Conservation (phyloP, 768 basidiomycete species). For the Cyathus striatus region DNA sequence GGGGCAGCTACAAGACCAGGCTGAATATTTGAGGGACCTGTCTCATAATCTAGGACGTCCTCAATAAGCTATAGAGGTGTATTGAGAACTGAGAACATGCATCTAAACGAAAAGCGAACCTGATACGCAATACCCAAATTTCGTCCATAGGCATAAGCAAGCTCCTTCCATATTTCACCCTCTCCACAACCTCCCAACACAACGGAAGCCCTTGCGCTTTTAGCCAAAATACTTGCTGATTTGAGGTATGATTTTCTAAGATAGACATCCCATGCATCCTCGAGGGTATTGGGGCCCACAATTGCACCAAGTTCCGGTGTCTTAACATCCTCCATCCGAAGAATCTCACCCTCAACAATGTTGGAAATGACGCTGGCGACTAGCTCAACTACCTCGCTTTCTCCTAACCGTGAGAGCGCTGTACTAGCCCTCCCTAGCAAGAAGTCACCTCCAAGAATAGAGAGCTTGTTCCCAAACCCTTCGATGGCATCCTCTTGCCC, state of each 20-base stretch:
- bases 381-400: constrained; percentile 88
- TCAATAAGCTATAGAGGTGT: constrained; percentile 86
- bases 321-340: constrained; percentile 62
- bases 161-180: constrained; percentile 82
- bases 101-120: constrained; percentile 15
- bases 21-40: constrained; percentile 19
- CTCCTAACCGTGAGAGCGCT: constrained; percentile 81
- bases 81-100: constrained; percentile 4
- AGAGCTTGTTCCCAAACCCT: constrained; percentile 85
- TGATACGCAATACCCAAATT: constrained; percentile 83
- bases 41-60: constrained; percentile 74
- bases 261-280: constrained; percentile 70
- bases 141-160: constrained; percentile 86
- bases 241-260: constrained; percentile 69
- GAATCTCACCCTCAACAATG: constrained; percentile 93
- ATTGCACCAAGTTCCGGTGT: constrained; percentile 30
- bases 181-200: constrained; percentile 79
- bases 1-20: constrained; percentile 67
- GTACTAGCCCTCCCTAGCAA: constrained; percentile 87
- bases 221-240: constrained; percentile 88
- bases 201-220: constrained; percentile 77
- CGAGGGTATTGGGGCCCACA: constrained; percentile 20
- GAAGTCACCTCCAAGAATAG: constrained; percentile 94
- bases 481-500: constrained; percentile 38
- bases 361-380: constrained; percentile 90